Conservation (phyloP, 2,329 filamentous ascomycete species). For the Exserohilum rostratum region DNA sequence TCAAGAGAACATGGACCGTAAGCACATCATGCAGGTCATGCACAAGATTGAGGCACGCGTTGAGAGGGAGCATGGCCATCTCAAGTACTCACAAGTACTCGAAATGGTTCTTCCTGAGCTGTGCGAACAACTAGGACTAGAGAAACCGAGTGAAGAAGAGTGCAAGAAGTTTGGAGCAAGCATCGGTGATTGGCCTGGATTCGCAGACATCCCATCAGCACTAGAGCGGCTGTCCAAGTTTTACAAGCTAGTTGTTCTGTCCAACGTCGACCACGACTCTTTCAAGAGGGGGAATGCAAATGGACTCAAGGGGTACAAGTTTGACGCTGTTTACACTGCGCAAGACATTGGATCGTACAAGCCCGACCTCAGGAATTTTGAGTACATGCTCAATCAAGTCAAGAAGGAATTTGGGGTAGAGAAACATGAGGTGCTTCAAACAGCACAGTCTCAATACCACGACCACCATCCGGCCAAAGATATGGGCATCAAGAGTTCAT, state of each 20-base stretch:
- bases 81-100: conserved; percentile 67
- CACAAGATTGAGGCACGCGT: conserved; percentile 56
- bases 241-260: conserved; percentile 66
- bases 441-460: conserved; percentile 69
- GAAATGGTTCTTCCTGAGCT: conserved; percentile 56
- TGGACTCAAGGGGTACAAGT: conserved; percentile 59
- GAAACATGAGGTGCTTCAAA: conserved; percentile 66
- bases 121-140: conserved; percentile 53
- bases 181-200: conserved; percentile 63
- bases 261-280: conserved; percentile 63
- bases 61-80: conserved; percentile 60
- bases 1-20: conserved; percentile 30
- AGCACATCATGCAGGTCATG: conserved; percentile 49
- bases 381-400: conserved; percentile 65
- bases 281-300: conserved; percentile 58
- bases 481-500: conserved; percentile 65
- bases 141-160: conserved; percentile 48
- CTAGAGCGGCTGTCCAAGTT: conserved; percentile 56
- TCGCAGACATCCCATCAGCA: conserved; percentile 62
- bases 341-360: conserved; percentile 76
- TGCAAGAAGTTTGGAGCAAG: conserved; percentile 58
- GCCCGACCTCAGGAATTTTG: conserved; percentile 68
- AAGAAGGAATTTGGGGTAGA: conserved; percentile 62
- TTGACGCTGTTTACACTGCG: conserved; percentile 72
- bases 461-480: conserved; percentile 71